These are phyloP conservation scores for Skeletonema grethae DNA, from an alignment of 108 stramenopile genomes.

Conservation along the genomic window DNA sequence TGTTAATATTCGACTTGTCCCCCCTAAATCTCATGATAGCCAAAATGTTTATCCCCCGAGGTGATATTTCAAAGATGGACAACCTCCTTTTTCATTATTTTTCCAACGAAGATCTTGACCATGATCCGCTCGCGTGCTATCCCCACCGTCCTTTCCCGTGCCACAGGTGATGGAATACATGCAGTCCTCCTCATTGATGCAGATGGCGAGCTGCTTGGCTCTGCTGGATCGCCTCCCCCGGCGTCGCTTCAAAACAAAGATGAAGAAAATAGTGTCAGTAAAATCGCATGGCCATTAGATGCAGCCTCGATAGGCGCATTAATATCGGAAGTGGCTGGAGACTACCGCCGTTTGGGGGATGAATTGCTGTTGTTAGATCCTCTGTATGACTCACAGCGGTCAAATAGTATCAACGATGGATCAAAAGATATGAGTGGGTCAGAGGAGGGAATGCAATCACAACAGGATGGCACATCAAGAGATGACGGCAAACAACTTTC, in stretches of 20 bases:
- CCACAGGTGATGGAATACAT: constrained; percentile 73
- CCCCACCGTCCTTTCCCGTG: constrained; percentile 69
- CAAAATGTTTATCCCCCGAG: no score
- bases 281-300: constrained; percentile 49
- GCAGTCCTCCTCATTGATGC: constrained; percentile 73
- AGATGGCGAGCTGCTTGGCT: constrained; percentile 77
- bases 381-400: constrained; percentile 56
- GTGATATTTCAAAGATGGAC: no score
- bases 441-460: not conserved
- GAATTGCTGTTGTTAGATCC: constrained; percentile 55
- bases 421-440: constrained; percentile 6
- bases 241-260: constrained; percentile 16
- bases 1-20: no score
- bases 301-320: constrained; percentile 66
- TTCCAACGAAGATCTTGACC: not conserved
- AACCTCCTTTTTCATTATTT: not conserved
- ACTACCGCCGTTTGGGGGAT: constrained; percentile 65
- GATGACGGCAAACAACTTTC: constrained; percentile 8
- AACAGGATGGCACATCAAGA: constrained; percentile 3
- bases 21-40: no score
- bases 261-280: not conserved
- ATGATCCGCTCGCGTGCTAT: constrained; percentile 87
- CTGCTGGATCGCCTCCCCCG: constrained; percentile 29
- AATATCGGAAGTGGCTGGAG: constrained; percentile 74
- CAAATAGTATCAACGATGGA: constrained; percentile 48